A percentile compares a stretch with the other conserved stretches of the same genome.
phyloP scores from a whole-genome alignment of 805 yeast species.

The Clavispora fructus region DNA sequence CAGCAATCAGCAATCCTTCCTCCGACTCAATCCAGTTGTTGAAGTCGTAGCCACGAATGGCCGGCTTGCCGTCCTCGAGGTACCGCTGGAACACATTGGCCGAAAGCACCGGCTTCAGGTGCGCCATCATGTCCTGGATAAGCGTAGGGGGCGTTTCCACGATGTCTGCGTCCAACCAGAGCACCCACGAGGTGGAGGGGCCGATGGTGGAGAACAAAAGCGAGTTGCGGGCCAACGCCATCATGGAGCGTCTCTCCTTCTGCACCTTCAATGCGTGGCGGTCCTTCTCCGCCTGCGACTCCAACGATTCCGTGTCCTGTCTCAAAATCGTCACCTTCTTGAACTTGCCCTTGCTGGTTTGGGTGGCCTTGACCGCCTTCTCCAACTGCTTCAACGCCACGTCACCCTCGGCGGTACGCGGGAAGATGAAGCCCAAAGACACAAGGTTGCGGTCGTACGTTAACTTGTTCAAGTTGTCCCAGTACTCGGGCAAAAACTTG shows the following conservation, averaged over 20 bases:
- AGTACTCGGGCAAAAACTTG: slow-evolving; percentile 76
- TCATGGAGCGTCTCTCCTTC: slow-evolving; percentile 79
- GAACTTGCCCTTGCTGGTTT: slow-evolving; percentile 62
- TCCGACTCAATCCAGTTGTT: slow-evolving; percentile 93
- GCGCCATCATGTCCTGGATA: slow-evolving; percentile 81
- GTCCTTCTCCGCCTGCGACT: slow-evolving; percentile 74
- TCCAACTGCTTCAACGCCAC: slow-evolving; percentile 67
- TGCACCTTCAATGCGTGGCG: slow-evolving; percentile 86
- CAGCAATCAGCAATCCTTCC: slow-evolving; percentile 72
- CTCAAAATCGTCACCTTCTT: slow-evolving; percentile 82
- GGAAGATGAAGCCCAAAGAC: slow-evolving; percentile 88
- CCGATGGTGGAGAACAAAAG: slow-evolving; percentile 81
- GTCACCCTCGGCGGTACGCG: slow-evolving; percentile 80
- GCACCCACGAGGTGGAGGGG: slow-evolving; percentile 88
- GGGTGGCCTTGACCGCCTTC: slow-evolving; percentile 66
- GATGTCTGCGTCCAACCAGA: slow-evolving; percentile 95
- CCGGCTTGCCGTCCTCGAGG: slow-evolving; percentile 50
- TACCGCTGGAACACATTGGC: slow-evolving; percentile 93
- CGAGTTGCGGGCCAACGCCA: slow-evolving; percentile 95
- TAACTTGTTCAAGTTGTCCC: slow-evolving; percentile 74
- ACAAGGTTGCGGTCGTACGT: slow-evolving; percentile 80
- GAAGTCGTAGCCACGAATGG: slow-evolving; percentile 86
- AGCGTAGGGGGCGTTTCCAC: slow-evolving; percentile 80
- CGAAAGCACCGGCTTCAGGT: slow-evolving; percentile 80
- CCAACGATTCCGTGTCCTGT: slow-evolving; percentile 80